These are phyloP conservation scores for Taiozyma sp. DNA, from an alignment of 1,139 yeast species.

Conservation along the genomic window DNA sequence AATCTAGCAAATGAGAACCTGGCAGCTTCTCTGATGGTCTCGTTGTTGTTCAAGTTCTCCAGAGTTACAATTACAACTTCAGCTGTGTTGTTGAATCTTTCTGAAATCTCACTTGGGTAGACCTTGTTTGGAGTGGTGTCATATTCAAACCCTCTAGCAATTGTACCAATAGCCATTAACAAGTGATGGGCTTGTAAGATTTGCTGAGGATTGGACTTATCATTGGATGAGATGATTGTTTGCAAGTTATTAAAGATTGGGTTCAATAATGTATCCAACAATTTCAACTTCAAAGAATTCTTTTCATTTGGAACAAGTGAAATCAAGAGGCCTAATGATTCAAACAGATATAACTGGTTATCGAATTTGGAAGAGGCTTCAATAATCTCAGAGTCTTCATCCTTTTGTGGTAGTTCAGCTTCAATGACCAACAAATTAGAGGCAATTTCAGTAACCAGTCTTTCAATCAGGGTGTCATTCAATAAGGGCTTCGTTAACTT, in stretches of 20 bases:
- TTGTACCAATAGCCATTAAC: slow-evolving; percentile 84
- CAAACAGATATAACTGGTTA: slow-evolving; percentile 79
- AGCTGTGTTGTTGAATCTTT: slow-evolving; percentile 65
- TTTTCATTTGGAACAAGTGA: slow-evolving; percentile 40
- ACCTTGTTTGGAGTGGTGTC: slow-evolving; percentile 23
- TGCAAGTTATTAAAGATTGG: slow-evolving; percentile 81
- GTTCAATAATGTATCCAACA: slow-evolving; percentile 60
- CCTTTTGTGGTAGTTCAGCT: slow-evolving; percentile 45
- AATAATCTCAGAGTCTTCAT: slow-evolving; percentile 47
- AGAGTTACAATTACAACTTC: slow-evolving; percentile 82
- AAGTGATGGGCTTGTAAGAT: slow-evolving; percentile 81
- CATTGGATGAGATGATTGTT: slow-evolving; percentile 47
- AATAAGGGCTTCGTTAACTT: slow-evolving; percentile 69
- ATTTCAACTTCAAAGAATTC: slow-evolving; percentile 32
- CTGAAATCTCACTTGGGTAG: slow-evolving; percentile 32
- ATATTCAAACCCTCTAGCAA: slow-evolving; percentile 67
- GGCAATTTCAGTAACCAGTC: slow-evolving; percentile 42
- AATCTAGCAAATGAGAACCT: slow-evolving; percentile 86
- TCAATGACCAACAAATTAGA: slow-evolving; percentile 52
- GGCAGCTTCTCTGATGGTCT: slow-evolving; percentile 77
- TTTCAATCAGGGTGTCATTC: slow-evolving; percentile 45
- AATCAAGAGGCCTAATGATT: slow-evolving; percentile 67
- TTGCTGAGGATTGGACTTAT: slow-evolving; percentile 37
- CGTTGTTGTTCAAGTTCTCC: slow-evolving; percentile 65
- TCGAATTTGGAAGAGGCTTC: slow-evolving; percentile 64